Conservation (phyloP, 768 basidiomycete species). For the Botryobasidium botryosum region DNA sequence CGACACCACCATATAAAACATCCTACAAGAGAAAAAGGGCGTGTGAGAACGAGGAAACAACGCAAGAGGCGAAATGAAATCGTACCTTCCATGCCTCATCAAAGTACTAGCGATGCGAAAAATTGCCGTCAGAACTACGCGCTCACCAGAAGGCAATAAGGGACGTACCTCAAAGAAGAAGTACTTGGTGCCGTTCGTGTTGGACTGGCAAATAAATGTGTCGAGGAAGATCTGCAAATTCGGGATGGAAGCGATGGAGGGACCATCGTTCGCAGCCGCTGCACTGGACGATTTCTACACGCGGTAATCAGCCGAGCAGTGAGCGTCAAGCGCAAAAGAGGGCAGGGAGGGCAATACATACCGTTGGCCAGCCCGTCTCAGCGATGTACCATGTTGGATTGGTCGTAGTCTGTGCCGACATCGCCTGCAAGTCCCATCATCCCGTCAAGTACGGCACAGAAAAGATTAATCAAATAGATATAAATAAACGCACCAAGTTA, state of each 20-base stretch:
- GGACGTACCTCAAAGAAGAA: conserved; percentile 65
- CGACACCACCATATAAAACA: conserved; percentile 61
- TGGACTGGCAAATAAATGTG: conserved; percentile 76
- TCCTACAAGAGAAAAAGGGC: conserved; percentile 23
- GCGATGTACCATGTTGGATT: conserved; percentile 77
- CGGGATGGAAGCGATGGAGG: conserved; percentile 37
- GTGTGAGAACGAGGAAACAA: background rate
- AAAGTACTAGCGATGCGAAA: conserved; percentile 30
- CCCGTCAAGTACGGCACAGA: too few relatives aligned
- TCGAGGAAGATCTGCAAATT: conserved; percentile 58
- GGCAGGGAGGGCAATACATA: conserved; percentile 19
- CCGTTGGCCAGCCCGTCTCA: conserved; percentile 82
- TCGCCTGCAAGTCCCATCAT: conserved; percentile 3
- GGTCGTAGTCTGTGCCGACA: conserved; percentile 44
- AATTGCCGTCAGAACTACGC: background rate
- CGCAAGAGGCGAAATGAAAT: conserved; percentile 1
- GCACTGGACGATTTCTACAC: conserved; percentile 40
- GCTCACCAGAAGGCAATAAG: background rate
- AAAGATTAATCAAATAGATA: background rate
- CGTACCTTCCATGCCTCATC: conserved; percentile 73
- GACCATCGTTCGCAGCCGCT: conserved; percentile 46
- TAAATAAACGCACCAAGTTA: conserved; percentile 28
- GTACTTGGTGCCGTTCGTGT: conserved; percentile 62
- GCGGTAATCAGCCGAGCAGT: background rate
- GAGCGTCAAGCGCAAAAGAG: background rate